Evolutionary conservation across 306 rosid genomes (phyloP).

Genomic region (Castanea sativa): DNA sequence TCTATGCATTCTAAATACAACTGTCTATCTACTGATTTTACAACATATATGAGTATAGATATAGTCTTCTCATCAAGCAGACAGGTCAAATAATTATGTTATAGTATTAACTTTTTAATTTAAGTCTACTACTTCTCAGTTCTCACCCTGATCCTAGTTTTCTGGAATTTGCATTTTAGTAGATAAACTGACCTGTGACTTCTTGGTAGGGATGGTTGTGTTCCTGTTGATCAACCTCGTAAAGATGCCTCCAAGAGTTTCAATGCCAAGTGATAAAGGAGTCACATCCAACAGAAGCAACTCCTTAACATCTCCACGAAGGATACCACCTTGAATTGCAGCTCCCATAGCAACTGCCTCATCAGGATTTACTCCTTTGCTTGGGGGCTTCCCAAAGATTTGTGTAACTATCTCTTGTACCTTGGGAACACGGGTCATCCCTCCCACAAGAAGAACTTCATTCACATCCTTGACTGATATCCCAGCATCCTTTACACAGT

Average conservation of each 20-base stretch:
- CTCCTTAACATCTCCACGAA: conserved; percentile 94
- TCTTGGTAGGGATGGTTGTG: conserved; percentile 92
- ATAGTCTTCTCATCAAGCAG: no score
- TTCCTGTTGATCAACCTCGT: conserved; percentile 78
- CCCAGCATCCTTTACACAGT: background rate
- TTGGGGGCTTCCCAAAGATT: conserved; percentile 79
- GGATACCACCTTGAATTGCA: conserved; percentile 94
- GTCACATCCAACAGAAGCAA: conserved; percentile 87
- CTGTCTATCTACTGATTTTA: no score
- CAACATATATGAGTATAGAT: no score
- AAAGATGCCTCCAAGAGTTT: conserved; percentile 89
- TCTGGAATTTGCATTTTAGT: no score
- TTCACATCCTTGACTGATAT: background rate
- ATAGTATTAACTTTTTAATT: no score
- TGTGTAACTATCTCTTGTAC: conserved; percentile 77
- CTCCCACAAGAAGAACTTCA: conserved; percentile 59
- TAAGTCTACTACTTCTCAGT: no score
- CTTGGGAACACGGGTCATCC: conserved; percentile 96
- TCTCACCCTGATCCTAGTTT: no score
- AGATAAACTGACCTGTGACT: conserved; percentile 63
- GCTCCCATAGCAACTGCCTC: conserved; percentile 98
- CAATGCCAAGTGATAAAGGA: conserved; percentile 86
- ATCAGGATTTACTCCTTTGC: conserved; percentile 95
- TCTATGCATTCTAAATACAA: no score
- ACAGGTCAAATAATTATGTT: no score